Conservation (phyloP, 192 early-diverging fungal genomes). For the Coemansia umbellata region DNA sequence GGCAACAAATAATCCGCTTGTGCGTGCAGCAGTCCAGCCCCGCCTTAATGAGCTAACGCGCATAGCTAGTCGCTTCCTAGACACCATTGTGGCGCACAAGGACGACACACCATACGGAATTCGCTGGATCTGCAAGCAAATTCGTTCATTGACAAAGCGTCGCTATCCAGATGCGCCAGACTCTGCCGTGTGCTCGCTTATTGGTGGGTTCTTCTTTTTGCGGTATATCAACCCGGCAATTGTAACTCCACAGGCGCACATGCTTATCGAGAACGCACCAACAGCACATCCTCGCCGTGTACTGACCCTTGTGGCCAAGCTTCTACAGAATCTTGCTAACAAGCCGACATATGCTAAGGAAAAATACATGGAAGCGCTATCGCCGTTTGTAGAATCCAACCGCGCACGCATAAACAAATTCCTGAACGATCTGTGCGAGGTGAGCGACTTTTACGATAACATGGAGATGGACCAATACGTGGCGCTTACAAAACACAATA, state of each 20-base stretch:
- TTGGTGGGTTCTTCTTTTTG: constrained; percentile 96
- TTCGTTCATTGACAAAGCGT: constrained; percentile 85
- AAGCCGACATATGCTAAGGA: constrained; percentile 90
- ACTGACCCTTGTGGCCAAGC: constrained; percentile 88
- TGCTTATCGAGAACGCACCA: constrained; percentile 81
- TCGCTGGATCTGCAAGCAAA: constrained; percentile 98
- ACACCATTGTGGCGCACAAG: constrained; percentile 76
- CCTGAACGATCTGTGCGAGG: constrained; percentile 88
- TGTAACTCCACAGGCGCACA: constrained; percentile 93
- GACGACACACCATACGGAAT: constrained; percentile 93
- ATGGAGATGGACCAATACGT: constrained; percentile 99
- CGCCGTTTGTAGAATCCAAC: constrained; percentile 88
- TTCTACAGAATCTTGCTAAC: constrained; percentile 94
- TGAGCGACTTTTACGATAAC: constrained; percentile 91
- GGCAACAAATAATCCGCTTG: constrained; percentile 76
- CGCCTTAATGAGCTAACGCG: constrained; percentile 78
- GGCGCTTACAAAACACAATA: constrained; percentile 89
- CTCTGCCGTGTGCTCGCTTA: constrained; percentile 85
- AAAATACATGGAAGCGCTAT: constrained; percentile 82
- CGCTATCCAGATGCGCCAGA: constrained; percentile 90
- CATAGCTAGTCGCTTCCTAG: constrained; percentile 79
- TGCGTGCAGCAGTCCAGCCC: constrained; percentile 80
- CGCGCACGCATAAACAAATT: constrained; percentile 82
- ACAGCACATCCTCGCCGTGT: constrained; percentile 77
- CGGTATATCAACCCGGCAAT: constrained; percentile 98